phyloP scores from a whole-genome alignment of 257 asterid genomes.

The Anisodus acutangulus region DNA sequence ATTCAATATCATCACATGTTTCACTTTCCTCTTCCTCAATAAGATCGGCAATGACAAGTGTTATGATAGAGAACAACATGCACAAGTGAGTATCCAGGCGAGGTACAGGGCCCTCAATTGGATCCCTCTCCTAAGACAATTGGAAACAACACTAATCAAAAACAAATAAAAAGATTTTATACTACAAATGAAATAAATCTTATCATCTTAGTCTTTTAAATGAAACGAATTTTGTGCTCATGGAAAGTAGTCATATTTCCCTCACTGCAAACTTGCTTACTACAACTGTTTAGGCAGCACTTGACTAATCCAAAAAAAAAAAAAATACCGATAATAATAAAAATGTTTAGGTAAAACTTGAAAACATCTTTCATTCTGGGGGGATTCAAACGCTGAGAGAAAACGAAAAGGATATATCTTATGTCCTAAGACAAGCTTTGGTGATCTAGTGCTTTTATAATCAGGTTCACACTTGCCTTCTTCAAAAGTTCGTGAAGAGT shows the following conservation, averaged over 20 bases:
- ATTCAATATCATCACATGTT: conserved; percentile 43
- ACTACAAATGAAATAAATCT: not conserved
- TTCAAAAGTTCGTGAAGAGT: conserved; percentile 7
- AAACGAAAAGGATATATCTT: not conserved
- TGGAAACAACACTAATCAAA: conserved; percentile 23
- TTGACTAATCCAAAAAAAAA: not conserved
- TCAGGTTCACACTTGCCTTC: not conserved
- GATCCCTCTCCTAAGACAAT: conserved; percentile 81
- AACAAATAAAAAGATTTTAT: not conserved
- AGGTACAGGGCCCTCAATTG: conserved; percentile 98
- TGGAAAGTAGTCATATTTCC: conserved; percentile 1
- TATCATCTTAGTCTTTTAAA: not conserved
- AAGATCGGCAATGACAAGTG: conserved; percentile 90
- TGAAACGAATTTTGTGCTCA: not conserved
- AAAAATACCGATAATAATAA: not conserved
- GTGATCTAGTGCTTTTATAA: not conserved
- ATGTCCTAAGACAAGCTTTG: conserved; percentile 18
- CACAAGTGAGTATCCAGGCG: conserved; percentile 88
- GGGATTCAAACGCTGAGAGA: not conserved
- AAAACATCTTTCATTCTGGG: not conserved
- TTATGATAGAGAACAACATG: conserved; percentile 80
- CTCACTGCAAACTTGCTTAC: not conserved
- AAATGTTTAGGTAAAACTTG: not conserved
- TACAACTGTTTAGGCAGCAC: not conserved
- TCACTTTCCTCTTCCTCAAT: conserved; percentile 81